A percentile compares a stretch with the other conserved stretches of the same genome.
These are phyloP conservation scores for Colletotrichum eleusines DNA, from an alignment of 2,329 filamentous ascomycete genomes.

Conservation along the genomic window DNA sequence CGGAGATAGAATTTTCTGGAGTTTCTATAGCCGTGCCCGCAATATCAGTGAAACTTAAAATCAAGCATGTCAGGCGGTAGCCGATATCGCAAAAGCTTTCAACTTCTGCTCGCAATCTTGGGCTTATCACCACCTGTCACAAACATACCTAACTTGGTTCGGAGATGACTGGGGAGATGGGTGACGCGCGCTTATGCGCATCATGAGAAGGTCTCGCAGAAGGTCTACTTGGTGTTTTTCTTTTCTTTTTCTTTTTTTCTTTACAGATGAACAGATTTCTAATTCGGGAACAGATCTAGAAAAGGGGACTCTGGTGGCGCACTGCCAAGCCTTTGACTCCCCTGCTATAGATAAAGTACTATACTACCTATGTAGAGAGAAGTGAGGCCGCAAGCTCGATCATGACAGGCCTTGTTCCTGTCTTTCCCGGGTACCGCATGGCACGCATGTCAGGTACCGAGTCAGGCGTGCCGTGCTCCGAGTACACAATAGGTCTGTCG, in stretches of 20 bases:
- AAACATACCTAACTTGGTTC: neutral
- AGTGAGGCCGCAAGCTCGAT: too few species aligned
- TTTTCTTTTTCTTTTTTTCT: too few species aligned
- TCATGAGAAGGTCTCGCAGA: neutral
- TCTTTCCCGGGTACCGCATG: neutral
- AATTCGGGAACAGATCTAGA: neutral
- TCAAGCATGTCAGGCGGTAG: neutral
- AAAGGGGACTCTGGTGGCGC: neutral
- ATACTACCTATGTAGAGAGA: too few species aligned
- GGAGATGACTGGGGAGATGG: neutral
- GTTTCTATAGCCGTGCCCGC: neutral
- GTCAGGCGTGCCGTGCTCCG: neutral
- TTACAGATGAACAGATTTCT: neutral
- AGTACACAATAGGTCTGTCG: neutral
- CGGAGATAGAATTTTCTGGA: neutral
- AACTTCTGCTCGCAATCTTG: neutral
- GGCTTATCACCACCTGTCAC: too few species aligned
- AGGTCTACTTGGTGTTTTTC: too few species aligned
- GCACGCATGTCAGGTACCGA: too few species aligned
- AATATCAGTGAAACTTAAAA: neutral
- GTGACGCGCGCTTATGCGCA: neutral
- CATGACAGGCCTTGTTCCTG: neutral
- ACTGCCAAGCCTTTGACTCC: too few species aligned
- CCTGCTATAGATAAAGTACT: neutral
- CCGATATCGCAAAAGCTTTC: neutral